Percentiles rank a stretch among this genome's conserved stretches.
Conservation (phyloP, 108 stramenopile genomes). For the Nitzschia inconspicua region DNA sequence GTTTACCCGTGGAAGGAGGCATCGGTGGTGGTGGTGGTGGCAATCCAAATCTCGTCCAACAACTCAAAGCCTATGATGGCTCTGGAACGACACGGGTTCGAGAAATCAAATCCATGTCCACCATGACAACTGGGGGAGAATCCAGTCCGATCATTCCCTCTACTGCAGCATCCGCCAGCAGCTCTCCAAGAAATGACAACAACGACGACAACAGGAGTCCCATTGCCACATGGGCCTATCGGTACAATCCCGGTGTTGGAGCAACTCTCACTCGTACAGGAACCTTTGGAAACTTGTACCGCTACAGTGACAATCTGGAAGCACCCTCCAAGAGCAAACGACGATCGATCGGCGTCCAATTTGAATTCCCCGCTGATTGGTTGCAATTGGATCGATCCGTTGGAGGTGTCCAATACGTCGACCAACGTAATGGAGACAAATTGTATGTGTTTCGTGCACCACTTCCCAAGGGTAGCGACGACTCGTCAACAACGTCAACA, state of each 20-base stretch:
- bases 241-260: slow-evolving; percentile 22
- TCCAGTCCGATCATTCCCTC: not conserved
- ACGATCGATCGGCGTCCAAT: slow-evolving; percentile 18
- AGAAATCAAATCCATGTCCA: slow-evolving; percentile 16
- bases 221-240: slow-evolving; percentile 28
- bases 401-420: slow-evolving; percentile 74
- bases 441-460: slow-evolving; percentile 56
- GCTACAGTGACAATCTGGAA: slow-evolving; percentile 25
- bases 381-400: slow-evolving; percentile 60
- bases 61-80: slow-evolving; percentile 38
- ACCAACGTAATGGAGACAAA: slow-evolving; percentile 80
- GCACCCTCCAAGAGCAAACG: slow-evolving; percentile 15
- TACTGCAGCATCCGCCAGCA: not conserved
- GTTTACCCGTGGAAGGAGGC: slow-evolving; percentile 22
- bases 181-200: not conserved
- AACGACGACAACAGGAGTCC: slow-evolving; percentile 1
- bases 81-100: slow-evolving; percentile 24
- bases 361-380: slow-evolving; percentile 78
- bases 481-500: no score
- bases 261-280: slow-evolving; percentile 18
- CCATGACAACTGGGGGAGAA: not conserved
- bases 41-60: slow-evolving; percentile 17
- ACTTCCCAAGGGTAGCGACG: slow-evolving; percentile 42
- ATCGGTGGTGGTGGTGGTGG: slow-evolving; percentile 5
- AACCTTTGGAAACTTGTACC: slow-evolving; percentile 24